Evolutionary conservation across 2,329 filamentous ascomycete genomes (phyloP).

Genomic region (Sclerotiophoma versabilis): DNA sequence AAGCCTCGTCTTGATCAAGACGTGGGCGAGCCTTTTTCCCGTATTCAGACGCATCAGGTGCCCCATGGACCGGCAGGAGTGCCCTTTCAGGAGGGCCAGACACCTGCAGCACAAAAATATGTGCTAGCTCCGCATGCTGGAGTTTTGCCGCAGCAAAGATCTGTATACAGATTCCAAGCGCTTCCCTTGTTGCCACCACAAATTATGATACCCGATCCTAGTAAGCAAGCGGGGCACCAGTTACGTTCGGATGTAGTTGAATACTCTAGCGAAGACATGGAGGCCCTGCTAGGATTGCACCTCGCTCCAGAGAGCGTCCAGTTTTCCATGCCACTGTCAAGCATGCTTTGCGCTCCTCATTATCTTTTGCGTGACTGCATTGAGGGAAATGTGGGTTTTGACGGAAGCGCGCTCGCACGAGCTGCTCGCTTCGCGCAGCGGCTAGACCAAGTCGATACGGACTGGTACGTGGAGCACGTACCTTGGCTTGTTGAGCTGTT

Average conservation of each 20-base stretch:
- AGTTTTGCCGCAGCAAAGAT: neutral
- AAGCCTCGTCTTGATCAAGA: neutral
- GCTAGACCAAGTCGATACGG: neutral
- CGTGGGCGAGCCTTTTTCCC: neutral
- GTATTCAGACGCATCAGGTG: neutral
- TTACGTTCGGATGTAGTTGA: neutral
- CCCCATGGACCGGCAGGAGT: neutral
- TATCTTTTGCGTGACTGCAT: conserved; percentile 17
- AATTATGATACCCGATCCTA: neutral
- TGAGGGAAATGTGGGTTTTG: conserved; percentile 9
- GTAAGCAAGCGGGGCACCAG: neutral
- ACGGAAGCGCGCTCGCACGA: conserved; percentile 16
- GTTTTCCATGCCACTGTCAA: neutral
- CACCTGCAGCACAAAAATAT: neutral
- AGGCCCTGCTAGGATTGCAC: neutral
- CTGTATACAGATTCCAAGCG: neutral
- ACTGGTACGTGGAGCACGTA: conserved; percentile 13
- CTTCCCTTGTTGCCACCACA: neutral
- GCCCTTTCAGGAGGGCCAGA: neutral
- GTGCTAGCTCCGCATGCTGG: neutral
- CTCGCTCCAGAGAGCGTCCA: neutral
- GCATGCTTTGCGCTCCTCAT: neutral
- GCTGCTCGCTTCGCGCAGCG: conserved; percentile 17
- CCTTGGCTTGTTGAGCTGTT: conserved; percentile 7
- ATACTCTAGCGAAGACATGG: neutral